Evolutionary conservation across 345 rosid genomes (phyloP), one percentile per base, ranked within the genome.

Genomic region (Anacardium occidentale): DNA sequence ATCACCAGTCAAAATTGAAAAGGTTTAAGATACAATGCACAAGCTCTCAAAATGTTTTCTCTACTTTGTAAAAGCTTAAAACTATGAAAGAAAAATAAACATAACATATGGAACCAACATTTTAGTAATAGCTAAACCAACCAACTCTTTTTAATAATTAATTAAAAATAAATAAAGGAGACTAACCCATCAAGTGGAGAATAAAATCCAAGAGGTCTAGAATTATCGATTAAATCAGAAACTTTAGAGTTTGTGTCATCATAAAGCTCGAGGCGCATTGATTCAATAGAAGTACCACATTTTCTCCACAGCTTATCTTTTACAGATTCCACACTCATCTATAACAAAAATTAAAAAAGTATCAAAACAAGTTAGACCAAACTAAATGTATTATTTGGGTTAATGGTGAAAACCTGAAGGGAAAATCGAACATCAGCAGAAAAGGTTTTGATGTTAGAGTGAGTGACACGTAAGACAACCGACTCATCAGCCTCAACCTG

Each of bases 281-380:
- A 85, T 64, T 77, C 79, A 62, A 90, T 89, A 7, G 94, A 85
- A 17, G 97, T 89, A 7, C 97, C 97, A 52, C 95, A 94, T 88
- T 94, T 90, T 18, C 70, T 89, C 98, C 97, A 89, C 47, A 94
- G 83, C 88, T 94, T 94, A 2, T 92, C 98, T 72, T 94, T 92
- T 64, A 90, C 92, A 34, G 92, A 85, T 81, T 92, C 97, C 75
- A 94, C 95, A 66, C 72, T 84, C 84, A 79, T 75, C 87, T 86
- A 3, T 45, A 40, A 24, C 17, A 52, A 25, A 69, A 68, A 37
- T 37, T 5, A 37, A 37, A 37, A 37, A 37, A 37, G 5, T 5
- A 37, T 37, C 42, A 37, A 37, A 37, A 37, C 42, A 37, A 37
- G 42, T 5, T 37, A 0, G 42, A 5, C 7, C 9, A 37, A 37